Base-by-base conservation (phyloP, 148 eudicot species). In the Rhododendron kiyosumense region DNA sequence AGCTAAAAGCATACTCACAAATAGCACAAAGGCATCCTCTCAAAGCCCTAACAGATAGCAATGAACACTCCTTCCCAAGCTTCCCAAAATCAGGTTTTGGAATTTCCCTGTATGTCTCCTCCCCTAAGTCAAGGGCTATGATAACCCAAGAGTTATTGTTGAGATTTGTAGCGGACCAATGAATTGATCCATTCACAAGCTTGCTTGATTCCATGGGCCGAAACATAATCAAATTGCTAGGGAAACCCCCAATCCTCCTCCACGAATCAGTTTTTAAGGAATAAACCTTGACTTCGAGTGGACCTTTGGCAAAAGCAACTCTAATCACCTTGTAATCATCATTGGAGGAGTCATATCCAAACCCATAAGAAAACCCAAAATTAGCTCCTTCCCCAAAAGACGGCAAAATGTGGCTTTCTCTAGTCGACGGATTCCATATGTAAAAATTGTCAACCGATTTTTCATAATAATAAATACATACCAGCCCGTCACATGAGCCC, bases 281-380 rank as follows among this genome's bases (percentile, higher is more conserved):
- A 76, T 76, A 76, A 76, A 76, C 26, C 79, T 38, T 76, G 18
- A 76, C 79, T 76, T 76, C 49, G 3, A 38, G 48, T 41, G 79
- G 13, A 18, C 48, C 79, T 36, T 36, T 38, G 22, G 79, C 26
- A 38, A 5, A 76, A 76, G 48, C 79, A 38, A 76, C 48, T 24
- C 79, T 76, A 36, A 76, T 10, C 79, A 76, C 79, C 79, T 76
- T 76, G 79, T 76, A 76, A 76, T 76, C 79, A 76, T 76, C 79
- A 76, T 76, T 38, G 49, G 13, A 76, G 49, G 79, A 38, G 49
- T 76, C 79, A 76, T 76, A 76, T 76, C 79, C 79, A 76, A 76
- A 76, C 12, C 79, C 79, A 38, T 76, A 76, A 36, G 79, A 76
- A 38, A 76, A 36, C 7, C 79, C 12, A 38, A 15, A 30, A 6